Base-by-base conservation (phyloP, 768 basidiomycete species). In the Phallus indusiatus region DNA sequence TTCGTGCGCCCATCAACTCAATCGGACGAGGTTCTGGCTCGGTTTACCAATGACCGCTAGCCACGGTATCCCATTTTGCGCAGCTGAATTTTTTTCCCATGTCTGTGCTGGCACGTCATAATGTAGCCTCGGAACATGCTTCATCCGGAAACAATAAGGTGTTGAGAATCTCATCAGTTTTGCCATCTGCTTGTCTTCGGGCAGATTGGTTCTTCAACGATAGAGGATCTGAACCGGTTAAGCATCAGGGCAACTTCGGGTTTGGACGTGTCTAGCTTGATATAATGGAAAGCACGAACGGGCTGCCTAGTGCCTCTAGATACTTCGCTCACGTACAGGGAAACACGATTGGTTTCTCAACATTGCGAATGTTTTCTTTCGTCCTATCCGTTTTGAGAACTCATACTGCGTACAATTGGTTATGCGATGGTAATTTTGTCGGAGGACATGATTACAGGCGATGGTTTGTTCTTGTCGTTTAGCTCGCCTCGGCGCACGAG, bases 161-260 rank as follows among this genome's bases (percentile, higher is more conserved):
- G 9, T 42, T 42, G 42, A 42, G 12, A n/a, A 42, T 42, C n/a
- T 42, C 12, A n/a, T n/a, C 12, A 14, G 42, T 14, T 42, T 42
- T 2, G 42, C 42, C n/a, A 14, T 42, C 42, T 42, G 42, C 12
- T 42, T n/a, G 12, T 42, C 14, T 14, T 42, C n/a, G 7, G 42
- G 42, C 42, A 42, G 42, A 42, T 14, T 11, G 42, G 42, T n/a
- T 42, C n/a, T 42, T 42, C 2, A 14, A 42, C 14, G 42, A 42
- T 42, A 42, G n/a, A 42, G 42, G n/a, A 42, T 42, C 42, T 42
- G 42, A 42, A n/a, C 42, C 57, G 57, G 50, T 35, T 35, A 6
- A 24, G n/a, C 49, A 52, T 48, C 52, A 59, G 57, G 52, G 35
- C 28, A 47, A 18, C 50, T 20, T 59, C 57, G 50, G 57, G 50